These are phyloP conservation scores for Gossypium schwendimanii DNA, from an alignment of 441 rosid genomes.

Conservation along the genomic window DNA sequence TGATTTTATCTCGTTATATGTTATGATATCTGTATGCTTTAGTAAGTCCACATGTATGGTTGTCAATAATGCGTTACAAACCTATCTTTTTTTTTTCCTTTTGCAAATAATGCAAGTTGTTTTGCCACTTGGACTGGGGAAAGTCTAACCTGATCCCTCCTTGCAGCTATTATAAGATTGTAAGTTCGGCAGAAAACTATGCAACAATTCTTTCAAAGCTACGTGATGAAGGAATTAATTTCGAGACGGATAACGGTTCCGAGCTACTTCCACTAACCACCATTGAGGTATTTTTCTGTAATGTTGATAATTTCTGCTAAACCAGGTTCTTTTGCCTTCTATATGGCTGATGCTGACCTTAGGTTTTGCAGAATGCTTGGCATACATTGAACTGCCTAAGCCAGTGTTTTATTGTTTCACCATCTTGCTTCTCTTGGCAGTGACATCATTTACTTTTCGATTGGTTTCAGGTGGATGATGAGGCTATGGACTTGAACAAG, in stretches of 20 bases:
- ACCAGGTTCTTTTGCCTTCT: not conserved
- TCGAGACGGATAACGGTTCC: conserved; percentile 88
- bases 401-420: not conserved
- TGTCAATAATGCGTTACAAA: not conserved
- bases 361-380: not conserved
- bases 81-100: not conserved
- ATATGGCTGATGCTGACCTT: conserved; percentile 3
- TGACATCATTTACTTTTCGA: not conserved
- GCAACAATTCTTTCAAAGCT: conserved; percentile 51
- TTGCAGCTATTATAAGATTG: conserved; percentile 67
- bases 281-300: conserved; percentile 51
- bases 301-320: not conserved
- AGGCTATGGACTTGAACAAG: conserved; percentile 81
- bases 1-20: not conserved
- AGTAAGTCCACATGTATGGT: not conserved
- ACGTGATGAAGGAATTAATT: conserved; percentile 61
- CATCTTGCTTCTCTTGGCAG: not conserved
- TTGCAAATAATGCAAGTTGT: not conserved
- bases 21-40: not conserved
- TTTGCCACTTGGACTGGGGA: not conserved
- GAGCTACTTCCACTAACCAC: conserved; percentile 67
- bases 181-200: conserved; percentile 69
- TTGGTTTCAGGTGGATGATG: conserved; percentile 67
- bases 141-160: conserved; percentile 11
- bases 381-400: not conserved